A percentile compares a stretch with the other conserved stretches of the same genome.
Conservation (phyloP, 495 filamentous ascomycete species). For the Penicillium flavigenum region DNA sequence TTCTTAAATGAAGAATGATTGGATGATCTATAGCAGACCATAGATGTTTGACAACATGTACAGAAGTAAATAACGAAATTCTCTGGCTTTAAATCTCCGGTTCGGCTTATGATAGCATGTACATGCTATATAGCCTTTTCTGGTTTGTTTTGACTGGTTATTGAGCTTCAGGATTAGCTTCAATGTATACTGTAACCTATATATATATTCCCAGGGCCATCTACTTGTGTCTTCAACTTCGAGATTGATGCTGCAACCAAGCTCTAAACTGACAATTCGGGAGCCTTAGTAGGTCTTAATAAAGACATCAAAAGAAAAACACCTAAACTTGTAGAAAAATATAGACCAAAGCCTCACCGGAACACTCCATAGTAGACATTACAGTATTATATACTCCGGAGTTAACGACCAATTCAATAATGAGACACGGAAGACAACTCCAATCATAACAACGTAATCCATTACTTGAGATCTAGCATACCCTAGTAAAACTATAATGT, state of each 20-base stretch:
- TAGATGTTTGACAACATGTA: not conserved
- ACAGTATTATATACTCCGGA: not conserved
- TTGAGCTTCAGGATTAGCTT: not conserved
- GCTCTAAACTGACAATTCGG: not conserved
- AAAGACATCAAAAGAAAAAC: not conserved
- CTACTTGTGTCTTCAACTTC: not conserved
- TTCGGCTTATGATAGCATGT: not conserved
- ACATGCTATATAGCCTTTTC: not conserved
- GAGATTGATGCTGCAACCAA: not conserved
- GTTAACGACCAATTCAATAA: not conserved
- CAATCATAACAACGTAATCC: not conserved
- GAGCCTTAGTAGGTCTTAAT: not conserved
- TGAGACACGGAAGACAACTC: not conserved
- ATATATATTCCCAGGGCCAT: not conserved
- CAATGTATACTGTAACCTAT: not conserved
- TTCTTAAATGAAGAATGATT: not conserved
- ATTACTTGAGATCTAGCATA: not conserved
- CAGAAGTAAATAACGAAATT: not conserved
- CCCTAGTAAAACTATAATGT: not conserved
- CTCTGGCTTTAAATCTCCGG: not conserved
- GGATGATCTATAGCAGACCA: constrained; percentile 2
- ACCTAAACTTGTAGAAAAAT: not conserved
- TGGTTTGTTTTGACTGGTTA: not conserved
- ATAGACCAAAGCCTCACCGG: not conserved
- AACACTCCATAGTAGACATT: not conserved